Evolutionary conservation across 345 rosid genomes (phyloP).

Genomic region (Syzygium oleosum): DNA sequence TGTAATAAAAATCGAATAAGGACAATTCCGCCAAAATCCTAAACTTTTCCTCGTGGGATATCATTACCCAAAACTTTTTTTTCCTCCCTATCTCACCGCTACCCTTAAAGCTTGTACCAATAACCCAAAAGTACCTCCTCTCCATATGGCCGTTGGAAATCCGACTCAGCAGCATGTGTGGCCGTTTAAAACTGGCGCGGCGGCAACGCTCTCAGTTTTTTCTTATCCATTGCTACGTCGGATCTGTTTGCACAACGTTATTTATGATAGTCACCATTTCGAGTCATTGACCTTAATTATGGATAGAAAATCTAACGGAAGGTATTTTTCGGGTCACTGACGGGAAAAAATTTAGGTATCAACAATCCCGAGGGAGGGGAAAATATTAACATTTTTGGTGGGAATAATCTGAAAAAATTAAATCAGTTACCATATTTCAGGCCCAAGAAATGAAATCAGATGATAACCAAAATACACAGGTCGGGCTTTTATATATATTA

Average conservation of each 20-base stretch:
- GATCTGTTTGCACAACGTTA: no score
- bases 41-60: not conserved
- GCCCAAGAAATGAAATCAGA: not conserved
- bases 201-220: no score
- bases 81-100: rapidly evolving
- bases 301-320: not conserved
- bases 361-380: not conserved
- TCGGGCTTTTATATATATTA: not conserved
- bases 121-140: not conserved
- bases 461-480: not conserved
- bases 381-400: not conserved
- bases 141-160: not conserved
- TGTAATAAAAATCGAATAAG: not conserved
- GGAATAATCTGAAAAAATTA: not conserved
- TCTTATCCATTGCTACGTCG: no score
- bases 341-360: not conserved
- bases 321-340: not conserved
- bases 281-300: not conserved
- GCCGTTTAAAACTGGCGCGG: no score
- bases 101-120: not conserved
- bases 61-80: not conserved
- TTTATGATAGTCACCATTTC: no score
- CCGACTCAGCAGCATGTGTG: no score
- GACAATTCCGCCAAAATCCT: not conserved
- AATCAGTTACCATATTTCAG: not conserved